A percentile compares a stretch with the other conserved stretches of the same genome.
Conservation (phyloP, 306 rosid species). For the Delonix regia region DNA sequence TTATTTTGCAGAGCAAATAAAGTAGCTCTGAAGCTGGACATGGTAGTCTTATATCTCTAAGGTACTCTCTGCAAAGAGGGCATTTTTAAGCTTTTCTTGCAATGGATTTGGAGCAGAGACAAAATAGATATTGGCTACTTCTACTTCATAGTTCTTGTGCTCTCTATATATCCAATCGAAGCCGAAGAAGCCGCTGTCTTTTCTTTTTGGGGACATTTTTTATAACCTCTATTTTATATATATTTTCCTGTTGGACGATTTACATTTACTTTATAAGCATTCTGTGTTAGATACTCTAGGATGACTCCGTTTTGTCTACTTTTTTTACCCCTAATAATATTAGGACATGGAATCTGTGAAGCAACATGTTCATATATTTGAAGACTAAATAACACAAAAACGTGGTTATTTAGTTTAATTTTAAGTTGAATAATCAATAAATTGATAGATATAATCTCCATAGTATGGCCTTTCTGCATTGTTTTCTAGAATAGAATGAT, state of each 20-base stretch:
- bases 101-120: conserved; percentile 39
- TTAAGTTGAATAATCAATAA: not conserved
- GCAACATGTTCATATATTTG: not conserved
- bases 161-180: conserved; percentile 45
- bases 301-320: not conserved
- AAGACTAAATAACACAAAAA: not conserved
- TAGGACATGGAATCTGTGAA: not conserved
- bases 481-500: not conserved
- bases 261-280: conserved; percentile 29
- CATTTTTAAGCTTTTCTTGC: conserved; percentile 50
- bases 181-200: conserved; percentile 40
- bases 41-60: conserved; percentile 38
- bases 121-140: conserved; percentile 37
- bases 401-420: not conserved
- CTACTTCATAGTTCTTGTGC: conserved; percentile 40
- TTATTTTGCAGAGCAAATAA: conserved; percentile 57
- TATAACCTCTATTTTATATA: conserved; percentile 26
- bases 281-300: not conserved
- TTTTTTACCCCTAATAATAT: too few species aligned
- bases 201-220: conserved; percentile 21
- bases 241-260: conserved; percentile 35
- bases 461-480: not conserved
- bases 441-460: not conserved
- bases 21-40: conserved; percentile 40
- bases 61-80: conserved; percentile 43